Evolutionary conservation across 805 yeast genomes (phyloP).

Genomic region (Saturnispora silvae): DNA sequence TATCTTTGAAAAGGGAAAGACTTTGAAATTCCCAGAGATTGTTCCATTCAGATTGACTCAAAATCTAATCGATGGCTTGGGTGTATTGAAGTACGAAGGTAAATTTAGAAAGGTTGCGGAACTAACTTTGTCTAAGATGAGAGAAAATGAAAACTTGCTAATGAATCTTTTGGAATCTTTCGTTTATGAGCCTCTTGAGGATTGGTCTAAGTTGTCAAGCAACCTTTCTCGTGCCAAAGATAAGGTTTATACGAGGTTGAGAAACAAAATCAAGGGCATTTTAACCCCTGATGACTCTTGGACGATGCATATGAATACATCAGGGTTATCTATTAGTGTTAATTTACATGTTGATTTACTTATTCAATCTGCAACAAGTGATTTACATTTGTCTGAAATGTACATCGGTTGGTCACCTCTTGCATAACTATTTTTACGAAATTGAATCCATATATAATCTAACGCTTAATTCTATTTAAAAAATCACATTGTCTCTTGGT

Average conservation of each 20-base stretch:
- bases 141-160: slow-evolving; percentile 71
- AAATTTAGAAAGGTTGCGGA: slow-evolving; percentile 78
- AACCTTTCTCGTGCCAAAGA: slow-evolving; percentile 25
- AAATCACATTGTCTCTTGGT: too few species aligned
- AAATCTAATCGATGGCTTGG: slow-evolving; percentile 79
- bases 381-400: slow-evolving; percentile 69
- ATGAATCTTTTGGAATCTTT: slow-evolving; percentile 90
- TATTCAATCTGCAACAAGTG: slow-evolving; percentile 70
- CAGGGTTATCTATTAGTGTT: slow-evolving; percentile 75
- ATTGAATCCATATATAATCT: not conserved
- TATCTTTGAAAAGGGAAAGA: slow-evolving; percentile 76
- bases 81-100: slow-evolving; percentile 84
- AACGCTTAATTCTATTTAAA: not conserved
- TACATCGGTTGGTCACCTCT: slow-evolving; percentile 90
- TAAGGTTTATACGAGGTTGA: slow-evolving; percentile 56
- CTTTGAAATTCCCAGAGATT: slow-evolving; percentile 71
- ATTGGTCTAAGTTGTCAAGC: slow-evolving; percentile 40
- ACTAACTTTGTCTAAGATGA: slow-evolving; percentile 60
- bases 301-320: slow-evolving; percentile 27
- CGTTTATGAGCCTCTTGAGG: slow-evolving; percentile 83
- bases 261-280: slow-evolving; percentile 77
- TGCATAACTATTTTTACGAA: not conserved
- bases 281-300: slow-evolving; percentile 50
- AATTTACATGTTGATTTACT: slow-evolving; percentile 88
- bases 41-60: slow-evolving; percentile 91